phyloP scores from a whole-genome alignment of 495 filamentous ascomycete species.

The Daldinia decipiens region DNA sequence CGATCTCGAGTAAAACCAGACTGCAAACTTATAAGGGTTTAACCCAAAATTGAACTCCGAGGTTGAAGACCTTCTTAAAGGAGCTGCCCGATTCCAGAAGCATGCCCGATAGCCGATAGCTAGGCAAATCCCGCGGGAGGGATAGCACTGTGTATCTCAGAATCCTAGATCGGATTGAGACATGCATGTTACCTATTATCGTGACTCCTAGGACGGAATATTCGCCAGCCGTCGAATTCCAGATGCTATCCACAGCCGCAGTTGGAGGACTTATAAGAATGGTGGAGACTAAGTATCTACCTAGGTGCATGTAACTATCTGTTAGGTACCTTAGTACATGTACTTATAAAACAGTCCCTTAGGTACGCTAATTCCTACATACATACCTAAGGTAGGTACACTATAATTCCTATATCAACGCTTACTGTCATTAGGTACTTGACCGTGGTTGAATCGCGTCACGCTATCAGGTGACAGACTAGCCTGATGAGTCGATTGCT shows the following conservation, averaged over 20 bases:
- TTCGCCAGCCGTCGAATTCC: background rate
- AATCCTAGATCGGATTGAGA: background rate
- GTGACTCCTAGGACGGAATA: background rate
- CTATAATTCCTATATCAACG: background rate
- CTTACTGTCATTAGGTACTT: slow-evolving; percentile 9
- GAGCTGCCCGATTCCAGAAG: slow-evolving; percentile 1
- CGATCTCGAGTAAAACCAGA: background rate
- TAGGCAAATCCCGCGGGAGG: background rate
- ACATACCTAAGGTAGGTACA: no score
- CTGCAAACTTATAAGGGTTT: background rate
- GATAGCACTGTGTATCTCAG: background rate
- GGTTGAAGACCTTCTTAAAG: background rate
- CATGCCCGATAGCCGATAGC: slow-evolving; percentile 1
- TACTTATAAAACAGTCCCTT: background rate
- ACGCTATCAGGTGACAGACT: slow-evolving; percentile 40
- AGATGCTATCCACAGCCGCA: background rate
- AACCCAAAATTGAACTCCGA: background rate
- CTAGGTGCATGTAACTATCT: no score
- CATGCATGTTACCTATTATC: background rate
- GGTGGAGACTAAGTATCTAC: background rate
- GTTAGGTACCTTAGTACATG: no score
- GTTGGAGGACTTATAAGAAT: background rate
- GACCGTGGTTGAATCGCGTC: slow-evolving; percentile 16
- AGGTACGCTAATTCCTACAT: background rate
- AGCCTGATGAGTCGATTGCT: slow-evolving; percentile 11